Evolutionary conservation across 495 filamentous ascomycete genomes (phyloP).

Genomic region (Ascodesmis nigricans): DNA sequence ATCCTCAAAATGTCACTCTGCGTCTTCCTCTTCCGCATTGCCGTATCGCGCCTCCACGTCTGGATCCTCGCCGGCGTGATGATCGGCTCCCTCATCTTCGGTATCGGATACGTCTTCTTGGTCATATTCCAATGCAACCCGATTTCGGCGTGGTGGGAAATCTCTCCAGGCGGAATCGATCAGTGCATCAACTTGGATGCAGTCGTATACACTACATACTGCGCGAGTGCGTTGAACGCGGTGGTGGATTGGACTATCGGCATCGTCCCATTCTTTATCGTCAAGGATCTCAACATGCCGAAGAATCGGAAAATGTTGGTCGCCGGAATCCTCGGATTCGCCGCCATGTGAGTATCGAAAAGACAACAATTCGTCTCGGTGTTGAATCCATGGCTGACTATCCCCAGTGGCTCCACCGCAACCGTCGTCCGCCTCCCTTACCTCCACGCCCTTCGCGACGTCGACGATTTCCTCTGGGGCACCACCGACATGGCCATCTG

Average conservation of each 20-base stretch:
- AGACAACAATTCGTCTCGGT: background rate
- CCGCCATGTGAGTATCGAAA: slow-evolving; percentile 14
- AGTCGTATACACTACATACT: slow-evolving; percentile 16
- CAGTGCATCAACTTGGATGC: slow-evolving; percentile 14
- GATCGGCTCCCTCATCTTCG: slow-evolving; percentile 18
- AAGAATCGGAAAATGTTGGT: slow-evolving; percentile 6
- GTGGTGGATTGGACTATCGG: slow-evolving; percentile 17
- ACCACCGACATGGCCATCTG: slow-evolving; percentile 22
- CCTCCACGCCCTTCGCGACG: slow-evolving; percentile 2
- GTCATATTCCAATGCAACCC: slow-evolving; percentile 28
- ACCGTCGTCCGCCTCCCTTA: slow-evolving; percentile 14
- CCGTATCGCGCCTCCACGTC: slow-evolving; percentile 23
- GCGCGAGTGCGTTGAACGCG: slow-evolving; percentile 14
- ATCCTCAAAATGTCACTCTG: slow-evolving; percentile 26
- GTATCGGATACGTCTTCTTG: slow-evolving; percentile 24
- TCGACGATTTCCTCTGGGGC: slow-evolving; percentile 18
- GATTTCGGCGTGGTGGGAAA: slow-evolving; percentile 24
- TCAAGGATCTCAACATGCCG: slow-evolving; percentile 9
- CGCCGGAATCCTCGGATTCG: slow-evolving; percentile 9
- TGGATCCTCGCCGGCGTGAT: slow-evolving; percentile 22
- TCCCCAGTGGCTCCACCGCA: slow-evolving; percentile 9
- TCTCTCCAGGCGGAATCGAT: slow-evolving; percentile 15
- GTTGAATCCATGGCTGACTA: no score
- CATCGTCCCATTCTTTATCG: slow-evolving; percentile 12
- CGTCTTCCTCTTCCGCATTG: slow-evolving; percentile 27